Conservation (phyloP, 495 filamentous ascomycete species). For the Penicillium fimorum region DNA sequence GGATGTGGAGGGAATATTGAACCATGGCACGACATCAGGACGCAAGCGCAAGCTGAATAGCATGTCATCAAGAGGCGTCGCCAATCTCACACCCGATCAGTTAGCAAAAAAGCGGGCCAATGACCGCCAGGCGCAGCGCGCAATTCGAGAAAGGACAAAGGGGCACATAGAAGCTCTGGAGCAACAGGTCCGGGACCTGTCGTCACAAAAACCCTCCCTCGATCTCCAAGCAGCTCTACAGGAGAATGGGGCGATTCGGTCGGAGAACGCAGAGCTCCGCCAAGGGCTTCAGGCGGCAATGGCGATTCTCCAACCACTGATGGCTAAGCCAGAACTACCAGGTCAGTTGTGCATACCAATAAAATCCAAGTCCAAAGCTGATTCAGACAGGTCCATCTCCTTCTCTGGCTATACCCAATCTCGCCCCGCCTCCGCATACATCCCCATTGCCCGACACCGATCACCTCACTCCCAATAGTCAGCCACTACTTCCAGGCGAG, state of each 20-base stretch:
- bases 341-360: conserved; percentile 18
- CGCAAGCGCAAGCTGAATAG: conserved; percentile 51
- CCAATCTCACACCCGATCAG: conserved; percentile 70
- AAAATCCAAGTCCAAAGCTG: conserved; percentile 2
- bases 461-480: conserved; percentile 19
- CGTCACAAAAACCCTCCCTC: conserved; percentile 72
- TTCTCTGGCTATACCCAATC: conserved; percentile 17
- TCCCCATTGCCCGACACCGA: conserved; percentile 30
- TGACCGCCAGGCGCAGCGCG: conserved; percentile 83
- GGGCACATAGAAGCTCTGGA: conserved; percentile 77
- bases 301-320: conserved; percentile 63
- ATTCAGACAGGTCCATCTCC: conserved; percentile 17
- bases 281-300: conserved; percentile 58
- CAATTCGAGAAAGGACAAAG: conserved; percentile 80
- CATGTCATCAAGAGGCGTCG: conserved; percentile 64
- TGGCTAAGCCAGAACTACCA: conserved; percentile 33
- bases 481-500: conserved; percentile 20
- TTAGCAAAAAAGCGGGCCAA: conserved; percentile 80
- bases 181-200: conserved; percentile 66
- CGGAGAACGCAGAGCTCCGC: conserved; percentile 69
- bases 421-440: conserved; percentile 23
- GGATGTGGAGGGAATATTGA: conserved; percentile 26
- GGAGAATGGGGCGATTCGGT: conserved; percentile 66
- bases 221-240: conserved; percentile 69
- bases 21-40: conserved; percentile 28